Base-by-base conservation (phyloP, 768 basidiomycete species). In the Leccinum disarticulatum region DNA sequence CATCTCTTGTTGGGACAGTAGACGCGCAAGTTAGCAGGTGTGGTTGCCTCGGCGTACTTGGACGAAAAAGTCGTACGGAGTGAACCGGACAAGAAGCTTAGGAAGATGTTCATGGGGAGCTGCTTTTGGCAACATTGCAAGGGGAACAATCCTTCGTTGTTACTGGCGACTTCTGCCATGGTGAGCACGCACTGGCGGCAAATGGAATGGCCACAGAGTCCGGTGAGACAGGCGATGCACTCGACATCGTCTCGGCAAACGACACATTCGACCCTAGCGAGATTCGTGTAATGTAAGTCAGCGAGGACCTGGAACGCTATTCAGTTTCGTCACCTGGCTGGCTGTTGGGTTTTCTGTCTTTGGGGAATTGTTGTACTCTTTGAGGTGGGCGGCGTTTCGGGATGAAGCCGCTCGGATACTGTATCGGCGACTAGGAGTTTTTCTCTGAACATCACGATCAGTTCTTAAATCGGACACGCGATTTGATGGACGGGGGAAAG, bases 71-170 rank as follows among this genome's bases (percentile, higher is more conserved):
- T 58, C 8, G 52, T 48, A 33, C 65, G 72, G 52, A 77, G 64
- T 27, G 61, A 58, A 14, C 57, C 13, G 5, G 73, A 64, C 19
- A 83, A 64, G 47, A 79, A 74, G 10, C 66, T 69, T 11, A 61
- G 55, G 35, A 81, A 54, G 7, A 46, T 50, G 22, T 69, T 61
- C 27, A 65, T 55, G 3, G 77, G 70, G 30, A 85, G 72, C 0
- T 69, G 65, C 43, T 74, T 61, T 35, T 76, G 66, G 67, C 84
- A 86, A 63, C 84, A 86, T 50, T 77, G 77, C 19, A 82, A 73
- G 0, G 85, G 83, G 49, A 78, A 80, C 0, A 84, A 70, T 0
- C 79, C 77, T 64, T 85, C 83, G 66, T 85, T 82, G 25, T 69
- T 72, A 11, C 68, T 76, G 36, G 81, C 78, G 0, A 77, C 61